A percentile compares a stretch with the other conserved stretches of the same genome.
These are phyloP conservation scores for Hymenoscyphus salicellus DNA, from an alignment of 2,329 filamentous ascomycete genomes.

Conservation along the genomic window DNA sequence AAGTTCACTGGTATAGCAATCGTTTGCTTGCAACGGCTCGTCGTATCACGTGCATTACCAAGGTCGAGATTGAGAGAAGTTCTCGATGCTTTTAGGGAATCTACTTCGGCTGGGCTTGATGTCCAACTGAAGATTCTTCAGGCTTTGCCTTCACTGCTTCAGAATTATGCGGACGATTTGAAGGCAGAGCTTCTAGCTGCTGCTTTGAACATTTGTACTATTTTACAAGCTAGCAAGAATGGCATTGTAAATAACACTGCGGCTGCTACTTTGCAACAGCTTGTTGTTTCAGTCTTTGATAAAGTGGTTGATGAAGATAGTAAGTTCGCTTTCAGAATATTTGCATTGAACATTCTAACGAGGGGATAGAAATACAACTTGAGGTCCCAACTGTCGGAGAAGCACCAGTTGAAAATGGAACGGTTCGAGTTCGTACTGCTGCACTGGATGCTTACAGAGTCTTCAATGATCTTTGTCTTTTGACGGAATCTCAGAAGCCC, in stretches of 20 bases:
- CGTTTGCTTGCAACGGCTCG: constrained; percentile 82
- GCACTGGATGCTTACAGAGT: constrained; percentile 84
- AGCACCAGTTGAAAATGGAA: constrained; percentile 62
- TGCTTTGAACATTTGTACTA: constrained; percentile 85
- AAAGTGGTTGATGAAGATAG: constrained; percentile 82
- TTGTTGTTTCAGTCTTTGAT: constrained; percentile 90
- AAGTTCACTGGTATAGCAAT: constrained; percentile 88
- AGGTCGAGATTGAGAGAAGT: constrained; percentile 78
- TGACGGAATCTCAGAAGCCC: constrained; percentile 80
- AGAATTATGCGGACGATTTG: constrained; percentile 83
- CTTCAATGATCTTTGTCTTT: constrained; percentile 83
- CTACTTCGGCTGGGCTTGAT: constrained; percentile 75
- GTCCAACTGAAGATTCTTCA: constrained; percentile 96
- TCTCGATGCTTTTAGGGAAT: constrained; percentile 82
- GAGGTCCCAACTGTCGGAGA: constrained; percentile 62
- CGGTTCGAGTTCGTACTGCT: constrained; percentile 66
- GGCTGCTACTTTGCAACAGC: constrained; percentile 90
- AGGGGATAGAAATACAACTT: constrained; percentile 35
- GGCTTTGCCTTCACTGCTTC: constrained; percentile 80
- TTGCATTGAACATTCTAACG: not conserved
- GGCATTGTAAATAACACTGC: constrained; percentile 93
- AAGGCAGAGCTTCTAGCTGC: constrained; percentile 77
- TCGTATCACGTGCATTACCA: constrained; percentile 77
- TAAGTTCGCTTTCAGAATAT: constrained; percentile 40
- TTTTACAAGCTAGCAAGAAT: constrained; percentile 87